Conservation (phyloP, 1,139 yeast genomes). For the Hansenula lynferdii region DNA sequence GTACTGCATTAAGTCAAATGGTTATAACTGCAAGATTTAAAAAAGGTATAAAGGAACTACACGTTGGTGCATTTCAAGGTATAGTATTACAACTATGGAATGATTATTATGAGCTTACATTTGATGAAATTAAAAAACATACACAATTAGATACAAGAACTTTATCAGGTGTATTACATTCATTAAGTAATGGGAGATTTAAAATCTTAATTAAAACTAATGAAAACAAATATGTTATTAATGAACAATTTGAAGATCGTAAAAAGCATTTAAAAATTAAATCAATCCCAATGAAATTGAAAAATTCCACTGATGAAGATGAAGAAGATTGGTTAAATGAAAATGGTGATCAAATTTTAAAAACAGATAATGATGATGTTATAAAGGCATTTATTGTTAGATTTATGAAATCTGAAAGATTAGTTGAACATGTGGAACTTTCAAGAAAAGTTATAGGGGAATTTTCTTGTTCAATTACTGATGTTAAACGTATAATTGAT, state of each 20-base stretch:
- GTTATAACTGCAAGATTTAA: slow-evolving; percentile 10
- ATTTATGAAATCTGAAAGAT: slow-evolving; percentile 27
- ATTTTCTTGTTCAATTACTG: slow-evolving; percentile 23
- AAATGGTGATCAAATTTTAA: slow-evolving; percentile 3
- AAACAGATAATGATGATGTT: slow-evolving; percentile 22
- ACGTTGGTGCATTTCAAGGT: slow-evolving; percentile 28
- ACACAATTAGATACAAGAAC: slow-evolving; percentile 12
- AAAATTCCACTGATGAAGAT: slow-evolving; percentile 18
- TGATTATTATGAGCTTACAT: slow-evolving; percentile 10
- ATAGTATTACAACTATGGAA: slow-evolving; percentile 20
- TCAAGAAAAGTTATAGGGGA: slow-evolving; percentile 26
- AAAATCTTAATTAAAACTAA: slow-evolving; percentile 21
- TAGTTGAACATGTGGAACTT: slow-evolving; percentile 29
- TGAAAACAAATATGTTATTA: slow-evolving; percentile 24
- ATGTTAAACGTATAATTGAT: slow-evolving; percentile 29
- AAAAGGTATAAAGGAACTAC: slow-evolving; percentile 13
- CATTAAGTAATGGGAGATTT: slow-evolving; percentile 16
- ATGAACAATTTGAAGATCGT: slow-evolving; percentile 25
- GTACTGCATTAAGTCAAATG: slow-evolving; percentile 17
- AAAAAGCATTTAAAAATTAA: slow-evolving; percentile 25
- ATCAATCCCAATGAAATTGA: slow-evolving; percentile 26
- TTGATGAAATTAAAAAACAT: slow-evolving; percentile 7
- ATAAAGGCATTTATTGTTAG: slow-evolving; percentile 33
- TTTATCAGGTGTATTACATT: slow-evolving; percentile 14
- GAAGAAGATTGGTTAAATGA: slow-evolving; percentile 10